Evolutionary conservation across 2,329 filamentous ascomycete species (phyloP).

Genomic region (Colletotrichum gloeosporioides): DNA sequence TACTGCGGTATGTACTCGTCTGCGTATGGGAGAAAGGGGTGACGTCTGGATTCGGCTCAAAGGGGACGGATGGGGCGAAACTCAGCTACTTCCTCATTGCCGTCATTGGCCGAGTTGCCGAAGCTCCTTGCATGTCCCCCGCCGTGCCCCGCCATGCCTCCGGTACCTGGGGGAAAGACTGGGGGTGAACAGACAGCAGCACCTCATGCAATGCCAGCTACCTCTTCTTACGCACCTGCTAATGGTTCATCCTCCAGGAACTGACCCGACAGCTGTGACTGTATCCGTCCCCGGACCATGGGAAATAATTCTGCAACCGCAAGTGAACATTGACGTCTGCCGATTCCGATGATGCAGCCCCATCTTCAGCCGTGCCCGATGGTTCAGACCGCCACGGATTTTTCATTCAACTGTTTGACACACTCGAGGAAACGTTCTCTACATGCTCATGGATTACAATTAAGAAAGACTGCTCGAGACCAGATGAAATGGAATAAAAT

Average conservation of each 20-base stretch:
- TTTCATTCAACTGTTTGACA: background rate
- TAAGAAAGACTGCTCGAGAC: background rate
- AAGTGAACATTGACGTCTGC: constrained; percentile 10
- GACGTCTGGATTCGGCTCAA: constrained; percentile 39
- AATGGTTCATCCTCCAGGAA: background rate
- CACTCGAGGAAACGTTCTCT: background rate
- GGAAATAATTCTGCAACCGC: background rate
- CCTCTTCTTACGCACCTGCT: background rate
- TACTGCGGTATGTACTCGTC: background rate
- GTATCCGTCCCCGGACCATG: constrained; percentile 1
- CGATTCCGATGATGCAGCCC: constrained; percentile 7
- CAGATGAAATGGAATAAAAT: background rate
- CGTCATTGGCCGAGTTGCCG: constrained; percentile 55
- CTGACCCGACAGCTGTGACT: background rate
- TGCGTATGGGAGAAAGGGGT: background rate
- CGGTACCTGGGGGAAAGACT: background rate
- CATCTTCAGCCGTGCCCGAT: background rate
- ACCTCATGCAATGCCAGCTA: background rate
- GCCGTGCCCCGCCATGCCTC: constrained; percentile 16
- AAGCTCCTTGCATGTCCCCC: constrained; percentile 26
- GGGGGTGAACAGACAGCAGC: background rate
- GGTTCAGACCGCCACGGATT: background rate
- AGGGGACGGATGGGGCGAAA: constrained; percentile 30
- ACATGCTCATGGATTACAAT: background rate
- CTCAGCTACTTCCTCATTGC: constrained; percentile 28